Evolutionary conservation across 2,329 filamentous ascomycete genomes (phyloP).

Genomic region (Sporothrix luriei): DNA sequence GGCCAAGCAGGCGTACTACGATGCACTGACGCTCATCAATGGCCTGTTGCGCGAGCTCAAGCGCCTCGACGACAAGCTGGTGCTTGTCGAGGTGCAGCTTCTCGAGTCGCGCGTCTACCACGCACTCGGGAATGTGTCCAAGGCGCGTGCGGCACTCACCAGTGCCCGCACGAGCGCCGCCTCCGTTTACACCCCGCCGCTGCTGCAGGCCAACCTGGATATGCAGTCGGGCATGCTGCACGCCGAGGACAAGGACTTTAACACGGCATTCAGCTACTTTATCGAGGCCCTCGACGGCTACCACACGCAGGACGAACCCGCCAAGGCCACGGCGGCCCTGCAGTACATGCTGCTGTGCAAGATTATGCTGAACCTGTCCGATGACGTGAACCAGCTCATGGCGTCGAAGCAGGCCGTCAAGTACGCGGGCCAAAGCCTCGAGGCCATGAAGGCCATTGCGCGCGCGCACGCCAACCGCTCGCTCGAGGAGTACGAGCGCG

Average conservation of each 20-base stretch:
- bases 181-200: conserved; percentile 93
- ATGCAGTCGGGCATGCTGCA: conserved; percentile 99
- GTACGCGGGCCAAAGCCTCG: conserved; percentile 92
- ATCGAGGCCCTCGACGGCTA: conserved; percentile 98
- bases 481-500: conserved; percentile 94
- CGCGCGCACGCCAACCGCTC: conserved; percentile 94
- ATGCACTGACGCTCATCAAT: conserved; percentile 95
- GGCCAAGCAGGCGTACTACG: conserved; percentile 96
- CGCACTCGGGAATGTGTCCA: conserved; percentile 92
- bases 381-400: conserved; percentile 95
- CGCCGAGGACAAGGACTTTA: conserved; percentile 98
- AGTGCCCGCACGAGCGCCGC: conserved; percentile 93
- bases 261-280: conserved; percentile 98
- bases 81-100: conserved; percentile 95
- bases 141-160: conserved; percentile 91
- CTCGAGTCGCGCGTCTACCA: conserved; percentile 97
- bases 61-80: conserved; percentile 96
- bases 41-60: conserved; percentile 94
- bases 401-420: conserved; percentile 94
- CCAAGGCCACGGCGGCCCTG: conserved; percentile 90
- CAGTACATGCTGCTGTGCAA: conserved; percentile 99
- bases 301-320: conserved; percentile 83
- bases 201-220: conserved; percentile 92
- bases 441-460: conserved; percentile 98
- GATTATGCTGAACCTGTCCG: conserved; percentile 96